Percentiles rank a stretch among this genome's conserved stretches.
phyloP scores from a whole-genome alignment of 2,329 filamentous ascomycete genomes.

The Venturia pyrina region DNA sequence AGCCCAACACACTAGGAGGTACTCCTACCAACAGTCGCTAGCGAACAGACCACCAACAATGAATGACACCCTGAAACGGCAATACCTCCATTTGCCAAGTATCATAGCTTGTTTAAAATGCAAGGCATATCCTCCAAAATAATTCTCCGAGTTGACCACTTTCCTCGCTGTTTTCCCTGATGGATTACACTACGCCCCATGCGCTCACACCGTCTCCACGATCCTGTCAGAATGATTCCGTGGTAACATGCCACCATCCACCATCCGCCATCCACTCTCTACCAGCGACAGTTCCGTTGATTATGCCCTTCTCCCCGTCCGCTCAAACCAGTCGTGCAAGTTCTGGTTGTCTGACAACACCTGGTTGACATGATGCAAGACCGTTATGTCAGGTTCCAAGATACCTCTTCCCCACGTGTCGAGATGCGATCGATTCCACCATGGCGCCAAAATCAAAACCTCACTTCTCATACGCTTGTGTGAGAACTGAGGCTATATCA shows the following conservation, averaged over 20 bases:
- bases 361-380: constrained; percentile 1
- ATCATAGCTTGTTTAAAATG: not conserved
- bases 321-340: not conserved
- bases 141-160: not conserved
- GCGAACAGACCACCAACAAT: not conserved
- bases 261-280: not conserved
- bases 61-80: not conserved
- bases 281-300: not conserved
- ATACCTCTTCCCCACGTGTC: not conserved
- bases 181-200: not conserved
- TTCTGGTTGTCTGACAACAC: not conserved
- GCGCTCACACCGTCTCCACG: not conserved
- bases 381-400: not conserved
- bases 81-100: not conserved
- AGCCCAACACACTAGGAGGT: not conserved
- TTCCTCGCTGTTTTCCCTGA: not conserved
- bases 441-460: not conserved
- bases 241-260: not conserved
- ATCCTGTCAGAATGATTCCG: not conserved
- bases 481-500: not conserved
- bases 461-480: not conserved
- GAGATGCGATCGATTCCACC: not conserved
- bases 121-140: not conserved
- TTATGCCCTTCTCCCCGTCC: not conserved
- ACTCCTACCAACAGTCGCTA: not conserved